Conservation (phyloP, 2,329 filamentous ascomycete genomes). For the Alternaria viburni region DNA sequence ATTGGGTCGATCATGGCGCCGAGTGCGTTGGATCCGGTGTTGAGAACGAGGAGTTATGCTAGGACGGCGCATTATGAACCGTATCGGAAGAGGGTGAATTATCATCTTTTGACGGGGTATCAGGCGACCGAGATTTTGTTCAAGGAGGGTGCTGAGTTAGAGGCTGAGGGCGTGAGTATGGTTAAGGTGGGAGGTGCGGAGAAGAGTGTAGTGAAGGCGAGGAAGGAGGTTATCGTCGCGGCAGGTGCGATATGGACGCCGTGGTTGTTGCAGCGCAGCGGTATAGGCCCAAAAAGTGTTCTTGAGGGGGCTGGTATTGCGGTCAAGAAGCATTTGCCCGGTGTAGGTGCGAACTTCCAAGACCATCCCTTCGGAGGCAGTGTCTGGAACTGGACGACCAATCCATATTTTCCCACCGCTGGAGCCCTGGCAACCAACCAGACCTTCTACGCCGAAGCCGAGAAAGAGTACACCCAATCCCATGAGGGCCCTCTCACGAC, state of each 20-base stretch:
- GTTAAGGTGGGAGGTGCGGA: background rate
- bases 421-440: background rate
- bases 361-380: slow-evolving; percentile 27
- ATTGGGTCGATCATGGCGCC: slow-evolving; percentile 14
- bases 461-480: background rate
- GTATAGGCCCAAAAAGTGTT: background rate
- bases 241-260: background rate
- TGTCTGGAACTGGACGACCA: slow-evolving; percentile 12
- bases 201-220: background rate
- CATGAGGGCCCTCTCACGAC: background rate
- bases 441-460: background rate
- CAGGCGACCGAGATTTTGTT: slow-evolving; percentile 11
- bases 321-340: slow-evolving; percentile 28
- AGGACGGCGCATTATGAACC: slow-evolving; percentile 39
- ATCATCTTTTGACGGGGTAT: slow-evolving; percentile 25
- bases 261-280: background rate
- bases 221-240: background rate
- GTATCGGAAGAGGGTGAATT: slow-evolving; percentile 29
- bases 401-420: background rate
- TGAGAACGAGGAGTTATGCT: slow-evolving; percentile 36
- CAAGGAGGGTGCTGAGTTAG: background rate
- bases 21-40: slow-evolving; percentile 10
- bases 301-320: slow-evolving; percentile 26
- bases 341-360: slow-evolving; percentile 44
- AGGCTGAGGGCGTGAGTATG: background rate